These are phyloP conservation scores for Ophiostoma ips DNA, from an alignment of 2,329 filamentous ascomycete genomes.

Conservation along the genomic window DNA sequence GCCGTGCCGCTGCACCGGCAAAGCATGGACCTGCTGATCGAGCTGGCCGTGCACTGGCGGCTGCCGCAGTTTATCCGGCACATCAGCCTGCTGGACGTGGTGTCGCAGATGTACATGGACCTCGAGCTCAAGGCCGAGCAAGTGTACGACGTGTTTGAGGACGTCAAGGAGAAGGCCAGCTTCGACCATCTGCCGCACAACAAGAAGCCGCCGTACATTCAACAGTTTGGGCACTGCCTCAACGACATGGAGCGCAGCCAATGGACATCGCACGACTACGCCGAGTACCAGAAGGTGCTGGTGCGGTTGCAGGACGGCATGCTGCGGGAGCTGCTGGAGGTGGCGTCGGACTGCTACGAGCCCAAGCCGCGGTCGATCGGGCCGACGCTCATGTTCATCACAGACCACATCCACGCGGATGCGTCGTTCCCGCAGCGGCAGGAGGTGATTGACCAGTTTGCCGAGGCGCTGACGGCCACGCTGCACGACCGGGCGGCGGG, in stretches of 20 bases:
- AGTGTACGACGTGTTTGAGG: conserved; percentile 69
- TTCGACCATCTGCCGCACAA: conserved; percentile 41
- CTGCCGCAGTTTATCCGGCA: conserved; percentile 70
- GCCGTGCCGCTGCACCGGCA: conserved; percentile 52
- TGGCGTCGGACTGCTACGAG: conserved; percentile 81
- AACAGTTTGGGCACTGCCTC: conserved; percentile 35
- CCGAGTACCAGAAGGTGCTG: conserved; percentile 61
- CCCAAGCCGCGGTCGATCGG: conserved; percentile 72
- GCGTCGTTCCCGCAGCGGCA: conserved; percentile 56
- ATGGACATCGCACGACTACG: conserved; percentile 58
- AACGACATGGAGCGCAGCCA: conserved; percentile 41
- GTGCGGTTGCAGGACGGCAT: conserved; percentile 65
- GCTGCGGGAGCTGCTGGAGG: conserved; percentile 66
- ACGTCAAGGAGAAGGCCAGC: conserved; percentile 46
- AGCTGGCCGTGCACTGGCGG: conserved; percentile 79
- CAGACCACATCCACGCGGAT: conserved; percentile 70
- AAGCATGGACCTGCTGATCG: conserved; percentile 69
- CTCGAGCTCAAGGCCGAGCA: conserved; percentile 70
- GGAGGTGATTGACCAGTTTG: conserved; percentile 59
- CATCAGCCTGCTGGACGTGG: conserved; percentile 71
- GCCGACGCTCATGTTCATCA: conserved; percentile 56
- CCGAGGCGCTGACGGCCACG: conserved; percentile 55
- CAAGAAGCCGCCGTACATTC: conserved; percentile 47
- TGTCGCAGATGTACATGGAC: conserved; percentile 72
- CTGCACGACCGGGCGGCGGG: conserved; percentile 60